Conservation (phyloP, 306 rosid genomes). For the Lathyrus aphaca region DNA sequence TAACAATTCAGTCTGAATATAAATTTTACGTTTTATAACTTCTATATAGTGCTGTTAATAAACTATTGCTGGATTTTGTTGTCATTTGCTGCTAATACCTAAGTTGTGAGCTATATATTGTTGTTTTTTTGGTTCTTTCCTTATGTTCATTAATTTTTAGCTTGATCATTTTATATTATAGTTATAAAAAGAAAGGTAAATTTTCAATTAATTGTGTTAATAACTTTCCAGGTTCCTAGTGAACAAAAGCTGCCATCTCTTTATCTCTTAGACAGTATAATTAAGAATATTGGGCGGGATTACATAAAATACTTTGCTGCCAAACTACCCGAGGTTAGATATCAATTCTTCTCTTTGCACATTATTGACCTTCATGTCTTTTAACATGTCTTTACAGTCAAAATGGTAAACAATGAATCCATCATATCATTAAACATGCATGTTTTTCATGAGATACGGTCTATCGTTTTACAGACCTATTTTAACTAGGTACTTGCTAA, state of each 20-base stretch:
- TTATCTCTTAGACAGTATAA: slow-evolving; percentile 93
- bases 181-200: slow-evolving; percentile 22
- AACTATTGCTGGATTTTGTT: background rate
- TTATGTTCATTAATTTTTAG: background rate
- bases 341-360: slow-evolving; percentile 8
- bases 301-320: slow-evolving; percentile 81
- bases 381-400: background rate
- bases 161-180: background rate
- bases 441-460: background rate
- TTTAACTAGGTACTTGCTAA: slow-evolving; percentile 33
- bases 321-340: slow-evolving; percentile 89
- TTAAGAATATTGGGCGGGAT: slow-evolving; percentile 90
- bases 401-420: background rate
- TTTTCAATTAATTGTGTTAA: slow-evolving; percentile 34
- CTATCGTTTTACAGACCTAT: background rate
- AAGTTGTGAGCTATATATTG: background rate
- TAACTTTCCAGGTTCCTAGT: slow-evolving; percentile 78
- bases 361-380: background rate
- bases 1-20: background rate
- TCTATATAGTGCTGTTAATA: background rate
- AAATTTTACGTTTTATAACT: background rate
- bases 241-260: slow-evolving; percentile 96
- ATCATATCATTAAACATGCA: background rate
- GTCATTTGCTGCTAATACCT: background rate
- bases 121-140: background rate